Evolutionary conservation across 163 green algal species (phyloP), one percentile per base, ranked within the genome.

Genomic region (Prototheca wickerhamii): DNA sequence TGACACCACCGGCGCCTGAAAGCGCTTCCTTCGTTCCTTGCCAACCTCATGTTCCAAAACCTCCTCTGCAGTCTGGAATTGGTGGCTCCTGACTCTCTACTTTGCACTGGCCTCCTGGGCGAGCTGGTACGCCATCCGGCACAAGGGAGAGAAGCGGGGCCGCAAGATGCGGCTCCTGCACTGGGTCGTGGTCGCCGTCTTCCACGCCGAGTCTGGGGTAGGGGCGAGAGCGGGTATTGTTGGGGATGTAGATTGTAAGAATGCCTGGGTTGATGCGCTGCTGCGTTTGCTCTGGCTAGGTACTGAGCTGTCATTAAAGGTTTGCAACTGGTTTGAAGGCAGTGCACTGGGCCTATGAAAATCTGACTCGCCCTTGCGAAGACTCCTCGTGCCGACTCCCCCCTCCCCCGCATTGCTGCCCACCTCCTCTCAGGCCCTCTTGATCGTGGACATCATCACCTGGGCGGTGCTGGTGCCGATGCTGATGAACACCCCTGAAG

Each of bases 381-480:
- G 12, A 15, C 10, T 10, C 12, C 15, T 10, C 40, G 40, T 49
- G 15, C 40, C 40, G 12, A 49, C 40, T 15, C 12, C 40, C 12
- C 5, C 46, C 10, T 54, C 1, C 26, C 12, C 12, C 18, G 15
- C 46, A 54, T 15, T 44, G 20, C 6, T 28, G 12, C 46, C 46
- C 40, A 5, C 18, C 46, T 54, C 12, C 46, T 44, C 18, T 25
- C 46, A 54, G 58, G 37, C 35, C 37, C 15, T 37, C 20, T n/a
- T 72, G 4, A 23, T 67, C 12, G 44, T 77, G 20, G 71, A 73
- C 42, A 17, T 29, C 15, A 34, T 70, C 12, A 77, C 71, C 2
- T 73, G 71, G 71, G 49, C 62, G 54, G 58, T 77, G 46, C 65
- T 77, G 21, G 57, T 71, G 60, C 72, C 72, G 30, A 71, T 74